phyloP scores from a whole-genome alignment of 768 basidiomycete species.

The Lepiota venenata region DNA sequence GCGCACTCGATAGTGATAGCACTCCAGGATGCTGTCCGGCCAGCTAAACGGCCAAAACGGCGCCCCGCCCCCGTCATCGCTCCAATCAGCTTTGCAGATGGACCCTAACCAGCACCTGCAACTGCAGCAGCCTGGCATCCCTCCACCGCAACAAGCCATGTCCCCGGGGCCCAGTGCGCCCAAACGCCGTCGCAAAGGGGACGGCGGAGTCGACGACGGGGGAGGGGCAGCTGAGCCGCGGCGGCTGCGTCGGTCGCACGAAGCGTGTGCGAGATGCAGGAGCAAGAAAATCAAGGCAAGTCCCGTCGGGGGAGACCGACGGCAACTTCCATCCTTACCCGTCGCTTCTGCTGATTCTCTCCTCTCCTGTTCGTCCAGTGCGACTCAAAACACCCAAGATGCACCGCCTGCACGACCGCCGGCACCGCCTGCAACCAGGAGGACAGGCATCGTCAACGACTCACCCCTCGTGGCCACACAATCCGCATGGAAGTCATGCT shows the following conservation, averaged over 20 bases:
- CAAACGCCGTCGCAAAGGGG: constrained; percentile 59
- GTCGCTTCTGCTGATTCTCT: constrained; percentile 29
- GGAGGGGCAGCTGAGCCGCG: constrained; percentile 65
- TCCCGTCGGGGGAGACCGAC: constrained; percentile 70
- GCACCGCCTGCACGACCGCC: constrained; percentile 80
- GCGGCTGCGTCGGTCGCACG: constrained; percentile 83
- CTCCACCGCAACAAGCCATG: constrained; percentile 26
- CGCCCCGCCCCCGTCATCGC: constrained; percentile 39
- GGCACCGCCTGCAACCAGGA: constrained; percentile 83
- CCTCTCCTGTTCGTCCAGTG: constrained; percentile 50
- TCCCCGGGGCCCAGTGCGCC: constrained; percentile 22
- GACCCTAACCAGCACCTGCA: constrained; percentile 55
- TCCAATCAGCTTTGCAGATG: constrained; percentile 68
- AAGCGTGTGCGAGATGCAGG: constrained; percentile 91
- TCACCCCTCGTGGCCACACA: constrained; percentile 81
- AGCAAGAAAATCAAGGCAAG: constrained; percentile 95
- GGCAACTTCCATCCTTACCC: constrained; percentile 72
- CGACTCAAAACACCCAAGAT: constrained; percentile 87
- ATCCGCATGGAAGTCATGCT: constrained; percentile 82
- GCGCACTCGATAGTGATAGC: constrained; percentile 1
- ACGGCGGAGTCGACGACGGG: constrained; percentile 52
- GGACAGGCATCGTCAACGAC: constrained; percentile 82
- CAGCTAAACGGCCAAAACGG: constrained; percentile 27
- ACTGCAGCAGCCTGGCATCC: constrained; percentile 36
- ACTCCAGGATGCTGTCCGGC: constrained; percentile 31